phyloP scores from a whole-genome alignment of 1,284 basidiomycete species.

The Trichosporon sp. region DNA sequence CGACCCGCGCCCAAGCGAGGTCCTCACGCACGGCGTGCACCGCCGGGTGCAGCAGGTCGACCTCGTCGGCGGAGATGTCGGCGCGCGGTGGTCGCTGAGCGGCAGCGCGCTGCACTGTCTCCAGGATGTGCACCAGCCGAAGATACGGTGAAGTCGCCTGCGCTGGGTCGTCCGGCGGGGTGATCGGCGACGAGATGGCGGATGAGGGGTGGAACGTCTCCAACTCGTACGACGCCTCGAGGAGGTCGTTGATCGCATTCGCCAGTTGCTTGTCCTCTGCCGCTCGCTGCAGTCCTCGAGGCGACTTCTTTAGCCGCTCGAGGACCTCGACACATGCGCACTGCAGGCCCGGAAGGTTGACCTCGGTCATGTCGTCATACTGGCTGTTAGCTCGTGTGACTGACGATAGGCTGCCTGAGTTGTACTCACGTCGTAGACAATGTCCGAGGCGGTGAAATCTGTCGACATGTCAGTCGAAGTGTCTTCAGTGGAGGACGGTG shows the following conservation, averaged over 20 bases:
- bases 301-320: conserved; percentile 14
- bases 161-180: conserved; percentile 7
- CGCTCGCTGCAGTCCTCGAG: not conserved
- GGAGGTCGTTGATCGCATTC: conserved; percentile 28
- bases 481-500: not conserved
- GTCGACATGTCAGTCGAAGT: not conserved
- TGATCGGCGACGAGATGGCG: conserved; percentile 13
- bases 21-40: conserved; percentile 29
- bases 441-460: not conserved
- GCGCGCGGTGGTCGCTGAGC: not conserved
- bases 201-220: conserved; percentile 27
- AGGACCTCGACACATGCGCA: conserved; percentile 27
- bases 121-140: conserved; percentile 8
- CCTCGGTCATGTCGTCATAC: conserved; percentile 20
- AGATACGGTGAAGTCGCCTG: conserved; percentile 7
- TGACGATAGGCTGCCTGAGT: too few relatives aligned
- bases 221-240: conserved; percentile 39
- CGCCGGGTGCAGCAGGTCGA: conserved; percentile 20
- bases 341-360: conserved; percentile 28
- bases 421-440: not conserved
- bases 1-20: conserved; percentile 32
- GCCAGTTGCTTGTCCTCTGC: conserved; percentile 24
- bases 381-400: not conserved
- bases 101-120: conserved; percentile 3
- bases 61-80: not conserved